A percentile compares a stretch with the other conserved stretches of the same genome.
These are phyloP conservation scores for Eucalyptus lansdowneana DNA, from an alignment of 345 rosid species.

Conservation along the genomic window DNA sequence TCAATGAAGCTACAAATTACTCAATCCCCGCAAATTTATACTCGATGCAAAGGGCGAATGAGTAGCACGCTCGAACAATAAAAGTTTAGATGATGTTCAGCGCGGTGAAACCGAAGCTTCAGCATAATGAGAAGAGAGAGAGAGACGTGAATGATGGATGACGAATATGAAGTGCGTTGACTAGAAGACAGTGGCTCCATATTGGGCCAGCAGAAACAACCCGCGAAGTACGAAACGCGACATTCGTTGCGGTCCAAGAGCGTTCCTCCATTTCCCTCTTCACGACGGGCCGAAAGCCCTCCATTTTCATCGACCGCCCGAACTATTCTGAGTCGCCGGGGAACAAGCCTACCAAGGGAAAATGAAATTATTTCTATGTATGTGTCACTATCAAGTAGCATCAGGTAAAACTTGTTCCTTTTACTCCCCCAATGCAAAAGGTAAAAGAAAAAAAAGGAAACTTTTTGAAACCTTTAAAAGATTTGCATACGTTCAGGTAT, in stretches of 20 bases:
- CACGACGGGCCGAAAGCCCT: neutral
- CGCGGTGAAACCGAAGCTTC: neutral
- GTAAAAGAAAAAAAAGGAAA: neutral
- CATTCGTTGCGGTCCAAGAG: neutral
- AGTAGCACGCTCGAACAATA: neutral
- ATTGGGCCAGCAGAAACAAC: neutral
- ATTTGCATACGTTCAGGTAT: neutral
- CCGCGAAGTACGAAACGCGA: neutral
- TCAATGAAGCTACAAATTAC: neutral
- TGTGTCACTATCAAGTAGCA: neutral
- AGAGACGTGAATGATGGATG: neutral
- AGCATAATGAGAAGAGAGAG: neutral
- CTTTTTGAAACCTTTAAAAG: neutral
- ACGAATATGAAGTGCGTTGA: neutral
- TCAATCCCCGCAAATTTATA: neutral
- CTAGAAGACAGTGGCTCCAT: neutral
- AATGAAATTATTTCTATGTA: neutral
- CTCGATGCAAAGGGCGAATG: neutral
- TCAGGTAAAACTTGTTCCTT: neutral
- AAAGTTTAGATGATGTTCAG: neutral
- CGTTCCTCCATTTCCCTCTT: neutral
- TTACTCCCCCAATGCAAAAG: neutral
- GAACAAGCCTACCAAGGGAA: neutral
- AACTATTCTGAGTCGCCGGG: neutral
- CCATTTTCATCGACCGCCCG: neutral